These are phyloP conservation scores for Candida gigantensis DNA, from an alignment of 1,139 yeast genomes.

Conservation along the genomic window DNA sequence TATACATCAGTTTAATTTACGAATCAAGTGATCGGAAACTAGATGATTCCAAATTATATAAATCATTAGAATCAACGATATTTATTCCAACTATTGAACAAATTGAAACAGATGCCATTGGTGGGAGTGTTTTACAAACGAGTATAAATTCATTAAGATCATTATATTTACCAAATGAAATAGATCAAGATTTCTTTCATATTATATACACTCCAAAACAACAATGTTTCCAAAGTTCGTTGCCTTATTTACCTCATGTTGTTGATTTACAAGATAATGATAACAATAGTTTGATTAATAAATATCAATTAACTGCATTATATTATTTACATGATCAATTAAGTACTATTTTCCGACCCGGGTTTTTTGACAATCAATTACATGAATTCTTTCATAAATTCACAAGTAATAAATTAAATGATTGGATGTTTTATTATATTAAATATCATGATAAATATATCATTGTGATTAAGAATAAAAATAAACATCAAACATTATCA, in stretches of 20 bases:
- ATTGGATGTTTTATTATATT: slow-evolving; percentile 42
- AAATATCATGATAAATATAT: slow-evolving; percentile 32
- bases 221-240: slow-evolving; percentile 35
- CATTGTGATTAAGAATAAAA: slow-evolving; percentile 39
- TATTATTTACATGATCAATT: slow-evolving; percentile 44
- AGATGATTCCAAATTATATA: slow-evolving; percentile 27
- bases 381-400: slow-evolving; percentile 47
- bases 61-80: slow-evolving; percentile 17
- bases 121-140: slow-evolving; percentile 22
- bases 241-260: slow-evolving; percentile 37
- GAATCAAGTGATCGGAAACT: slow-evolving; percentile 28
- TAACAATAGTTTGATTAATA: too few species aligned
- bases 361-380: slow-evolving; percentile 26
- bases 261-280: too few species aligned
- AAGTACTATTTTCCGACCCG: slow-evolving; percentile 29
- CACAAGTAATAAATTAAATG: slow-evolving; percentile 37
- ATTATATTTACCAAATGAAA: slow-evolving; percentile 19
- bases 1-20: slow-evolving; percentile 29
- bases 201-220: slow-evolving; percentile 32
- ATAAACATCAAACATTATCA: slow-evolving; percentile 15
- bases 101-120: slow-evolving; percentile 17
- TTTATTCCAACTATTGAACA: slow-evolving; percentile 28
- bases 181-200: slow-evolving; percentile 42
- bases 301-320: slow-evolving; percentile 29
- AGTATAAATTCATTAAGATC: slow-evolving; percentile 37